Percentiles rank a stretch among this genome's conserved stretches.
Evolutionary conservation across 805 yeast genomes (phyloP).

Genomic region (Priceomyces carsonii): DNA sequence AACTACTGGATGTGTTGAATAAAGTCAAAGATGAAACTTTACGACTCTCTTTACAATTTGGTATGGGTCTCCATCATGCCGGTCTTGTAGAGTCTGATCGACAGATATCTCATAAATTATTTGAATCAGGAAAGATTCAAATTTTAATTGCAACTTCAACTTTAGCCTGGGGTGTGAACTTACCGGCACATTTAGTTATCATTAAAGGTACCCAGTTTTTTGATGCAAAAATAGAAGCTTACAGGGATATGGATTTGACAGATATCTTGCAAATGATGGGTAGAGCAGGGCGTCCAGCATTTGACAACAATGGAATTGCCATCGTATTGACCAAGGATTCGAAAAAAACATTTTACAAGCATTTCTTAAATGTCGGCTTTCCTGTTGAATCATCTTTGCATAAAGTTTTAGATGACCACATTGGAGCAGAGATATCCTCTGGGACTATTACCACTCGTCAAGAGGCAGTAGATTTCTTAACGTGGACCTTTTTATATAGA

Average conservation of each 20-base stretch:
- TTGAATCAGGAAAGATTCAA: slow-evolving; percentile 71
- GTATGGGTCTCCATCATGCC: slow-evolving; percentile 82
- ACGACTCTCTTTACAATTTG: slow-evolving; percentile 70
- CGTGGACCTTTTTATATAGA: slow-evolving; percentile 75
- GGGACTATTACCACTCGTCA: slow-evolving; percentile 66
- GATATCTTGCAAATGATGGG: slow-evolving; percentile 87
- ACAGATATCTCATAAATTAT: slow-evolving; percentile 65
- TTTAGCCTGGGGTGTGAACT: slow-evolving; percentile 83
- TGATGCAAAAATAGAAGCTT: slow-evolving; percentile 64
- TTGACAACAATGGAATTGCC: slow-evolving; percentile 75
- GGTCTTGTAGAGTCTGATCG: slow-evolving; percentile 77
- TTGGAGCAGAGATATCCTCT: slow-evolving; percentile 78
- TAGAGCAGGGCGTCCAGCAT: slow-evolving; percentile 81
- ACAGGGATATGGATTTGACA: slow-evolving; percentile 79
- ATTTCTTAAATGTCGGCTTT: slow-evolving; percentile 75
- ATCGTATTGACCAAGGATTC: slow-evolving; percentile 75
- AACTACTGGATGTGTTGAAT: slow-evolving; percentile 49
- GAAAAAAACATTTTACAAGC: slow-evolving; percentile 74
- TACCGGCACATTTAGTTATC: slow-evolving; percentile 78
- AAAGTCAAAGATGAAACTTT: slow-evolving; percentile 83
- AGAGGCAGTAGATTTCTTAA: slow-evolving; percentile 71
- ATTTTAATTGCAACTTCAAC: slow-evolving; percentile 79
- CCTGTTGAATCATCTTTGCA: slow-evolving; percentile 82
- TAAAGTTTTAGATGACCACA: slow-evolving; percentile 73
- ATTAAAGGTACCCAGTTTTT: slow-evolving; percentile 75